These are phyloP conservation scores for Fusarium sp. DNA, from an alignment of 2,329 filamentous ascomycete genomes.

Conservation along the genomic window DNA sequence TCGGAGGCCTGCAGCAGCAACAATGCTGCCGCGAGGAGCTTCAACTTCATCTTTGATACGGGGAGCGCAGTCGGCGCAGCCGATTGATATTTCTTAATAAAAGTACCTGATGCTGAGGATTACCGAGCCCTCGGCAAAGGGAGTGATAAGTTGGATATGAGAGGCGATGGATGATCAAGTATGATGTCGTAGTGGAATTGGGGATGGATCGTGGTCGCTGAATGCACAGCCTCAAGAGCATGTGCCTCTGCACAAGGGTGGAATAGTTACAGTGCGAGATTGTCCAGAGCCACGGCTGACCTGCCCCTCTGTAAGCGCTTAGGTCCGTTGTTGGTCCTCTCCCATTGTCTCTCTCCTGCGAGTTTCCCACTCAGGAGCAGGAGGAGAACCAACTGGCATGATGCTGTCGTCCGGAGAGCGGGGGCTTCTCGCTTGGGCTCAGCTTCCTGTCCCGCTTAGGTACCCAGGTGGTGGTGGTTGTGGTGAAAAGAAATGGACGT, in stretches of 20 bases:
- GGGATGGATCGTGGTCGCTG: conserved; percentile 22
- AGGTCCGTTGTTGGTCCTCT: neutral
- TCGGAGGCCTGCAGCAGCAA: conserved; percentile 44
- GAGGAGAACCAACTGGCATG: conserved; percentile 4
- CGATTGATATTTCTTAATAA: conserved; percentile 6
- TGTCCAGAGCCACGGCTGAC: neutral
- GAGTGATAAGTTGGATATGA: neutral
- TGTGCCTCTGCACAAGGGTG: neutral
- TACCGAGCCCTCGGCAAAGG: conserved; percentile 11
- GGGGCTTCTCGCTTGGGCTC: neutral
- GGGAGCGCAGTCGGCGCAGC: conserved; percentile 7
- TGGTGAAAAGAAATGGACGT: neutral
- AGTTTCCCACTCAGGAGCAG: neutral
- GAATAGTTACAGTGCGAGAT: conserved; percentile 5
- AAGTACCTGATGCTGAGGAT: neutral
- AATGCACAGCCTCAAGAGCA: neutral
- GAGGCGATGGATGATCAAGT: conserved; percentile 11
- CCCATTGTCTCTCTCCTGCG: neutral
- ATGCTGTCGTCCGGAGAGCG: conserved; percentile 1
- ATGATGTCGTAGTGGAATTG: conserved; percentile 28
- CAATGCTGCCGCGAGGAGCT: conserved; percentile 40
- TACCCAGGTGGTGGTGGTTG: neutral
- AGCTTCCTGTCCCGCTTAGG: neutral
- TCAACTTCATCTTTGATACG: conserved; percentile 41
- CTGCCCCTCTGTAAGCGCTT: neutral